Base-by-base conservation (phyloP, 345 rosid species). In the Euphorbia lathyris region DNA sequence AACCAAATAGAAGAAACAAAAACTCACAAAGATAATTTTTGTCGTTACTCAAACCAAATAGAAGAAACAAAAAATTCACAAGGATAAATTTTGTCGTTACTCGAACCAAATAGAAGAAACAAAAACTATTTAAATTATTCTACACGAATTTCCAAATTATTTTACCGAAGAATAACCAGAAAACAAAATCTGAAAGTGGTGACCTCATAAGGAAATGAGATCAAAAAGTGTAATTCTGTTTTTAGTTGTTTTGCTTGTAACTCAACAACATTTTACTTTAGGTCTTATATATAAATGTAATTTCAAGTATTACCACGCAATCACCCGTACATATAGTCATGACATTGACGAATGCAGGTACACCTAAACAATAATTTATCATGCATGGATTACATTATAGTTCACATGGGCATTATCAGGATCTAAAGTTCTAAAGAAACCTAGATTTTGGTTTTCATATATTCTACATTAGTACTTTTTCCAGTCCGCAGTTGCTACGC, bases 51-150 rank as follows among this genome's bases (percentile, higher is more conserved):
- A n/a, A 56, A 19, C 45, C 32, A 25, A 50, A 48, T 3, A 26
- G 66, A 51, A 66, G 32, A 47, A 29, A 36, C 63, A 56, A 65
- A n/a, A 55, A 58, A 59, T 43, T 36, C n/a, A 25, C 2, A 50
- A 36, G 26, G 40, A 4, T 12, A 69, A 47, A 23, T 58, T 26
- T 57, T 42, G 64, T 43, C 20, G 22, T 50, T 70, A 8, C 52
- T 19, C 9, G 14, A 56, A 19, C 45, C 32, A 25, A 50, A 48
- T 3, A 26, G 66, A 51, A 59, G 22, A 36, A 22, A 38, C 9
- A 30, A 40, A 58, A 17, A 19, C 4, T 48, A 32, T 58, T 50
- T n/a, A 50, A 19, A 17, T 26, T 23, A 27, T 23, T 19, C 45
- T 3, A 34, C 7, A 7, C 14, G 58, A 43, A 64, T 56, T 58